phyloP scores from a whole-genome alignment of 768 basidiomycete species.

The Xanthoconium stramineum region DNA sequence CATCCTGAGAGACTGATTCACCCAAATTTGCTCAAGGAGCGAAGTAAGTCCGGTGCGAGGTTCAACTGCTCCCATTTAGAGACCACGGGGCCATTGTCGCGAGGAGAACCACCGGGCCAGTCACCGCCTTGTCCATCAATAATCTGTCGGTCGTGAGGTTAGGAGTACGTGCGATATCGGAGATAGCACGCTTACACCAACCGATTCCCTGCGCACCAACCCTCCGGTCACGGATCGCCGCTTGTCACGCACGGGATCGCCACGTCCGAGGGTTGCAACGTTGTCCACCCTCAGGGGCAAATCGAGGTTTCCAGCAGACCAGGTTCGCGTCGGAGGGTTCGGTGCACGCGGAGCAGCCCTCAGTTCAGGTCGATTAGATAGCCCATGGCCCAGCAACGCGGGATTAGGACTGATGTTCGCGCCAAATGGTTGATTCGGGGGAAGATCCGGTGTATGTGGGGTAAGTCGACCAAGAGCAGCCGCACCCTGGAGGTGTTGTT shows the following conservation, averaged over 20 bases:
- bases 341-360: conserved; percentile 59
- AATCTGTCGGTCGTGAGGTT: conserved; percentile 37
- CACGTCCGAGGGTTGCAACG: conserved; percentile 35
- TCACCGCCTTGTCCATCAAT: conserved; percentile 55
- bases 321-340: conserved; percentile 73
- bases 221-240: conserved; percentile 67
- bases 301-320: conserved; percentile 81
- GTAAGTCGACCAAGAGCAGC: conserved; percentile 33
- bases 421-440: conserved; percentile 39
- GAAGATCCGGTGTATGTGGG: conserved; percentile 41
- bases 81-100: conserved; percentile 75
- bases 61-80: conserved; percentile 96
- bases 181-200: conserved; percentile 50
- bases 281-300: conserved; percentile 58
- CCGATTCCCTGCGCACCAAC: conserved; percentile 70
- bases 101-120: conserved; percentile 50
- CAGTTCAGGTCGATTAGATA: conserved; percentile 64
- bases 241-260: conserved; percentile 54
- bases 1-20: conserved; percentile 38
- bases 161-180: conserved; percentile 7
- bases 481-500: conserved; percentile 55
- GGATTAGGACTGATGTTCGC: conserved; percentile 37
- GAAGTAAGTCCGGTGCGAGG: conserved; percentile 80
- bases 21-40: conserved; percentile 93
- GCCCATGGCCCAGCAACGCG: conserved; percentile 51